Percentiles rank a stretch among this genome's conserved stretches.
These are phyloP conservation scores for Crithidia sp. DNA, from an alignment of 208 protist genomes.

Conservation along the genomic window DNA sequence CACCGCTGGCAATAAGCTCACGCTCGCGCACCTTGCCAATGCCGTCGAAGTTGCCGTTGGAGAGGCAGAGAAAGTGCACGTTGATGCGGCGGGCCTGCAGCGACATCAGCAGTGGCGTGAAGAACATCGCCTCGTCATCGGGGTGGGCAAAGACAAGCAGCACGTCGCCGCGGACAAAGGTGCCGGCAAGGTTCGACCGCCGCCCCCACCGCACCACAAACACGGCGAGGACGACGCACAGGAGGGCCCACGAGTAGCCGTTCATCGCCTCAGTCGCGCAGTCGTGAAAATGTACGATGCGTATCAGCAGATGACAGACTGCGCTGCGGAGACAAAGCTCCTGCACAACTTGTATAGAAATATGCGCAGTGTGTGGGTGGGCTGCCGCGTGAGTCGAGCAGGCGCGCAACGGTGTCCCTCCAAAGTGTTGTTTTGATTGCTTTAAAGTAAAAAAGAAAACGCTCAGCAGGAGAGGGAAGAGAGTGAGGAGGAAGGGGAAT, in stretches of 20 bases:
- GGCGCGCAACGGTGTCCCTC: no score
- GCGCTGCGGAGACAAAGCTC: not conserved
- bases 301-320: no score
- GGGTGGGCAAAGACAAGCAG: conserved; percentile 92
- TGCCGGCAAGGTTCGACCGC: conserved; percentile 20
- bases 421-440: no score
- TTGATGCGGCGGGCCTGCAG: conserved; percentile 42
- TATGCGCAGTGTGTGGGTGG: not conserved
- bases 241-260: not conserved
- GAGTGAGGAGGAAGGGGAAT: no score
- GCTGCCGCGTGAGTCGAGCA: no score
- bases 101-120: conserved; percentile 72
- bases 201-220: conserved; percentile 60
- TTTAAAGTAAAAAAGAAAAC: no score
- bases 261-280: not conserved
- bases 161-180: conserved; percentile 74
- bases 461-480: no score
- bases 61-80: conserved; percentile 94
- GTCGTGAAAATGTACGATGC: not conserved
- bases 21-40: conserved; percentile 75
- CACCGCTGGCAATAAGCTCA: conserved; percentile 90
- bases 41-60: conserved; percentile 88
- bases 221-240: conserved; percentile 27
- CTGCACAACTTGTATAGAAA: conserved; percentile 4
- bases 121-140: conserved; percentile 95